Base-by-base conservation (phyloP, 129 eudicot species). In the Helichrysum umbraculigerum region DNA sequence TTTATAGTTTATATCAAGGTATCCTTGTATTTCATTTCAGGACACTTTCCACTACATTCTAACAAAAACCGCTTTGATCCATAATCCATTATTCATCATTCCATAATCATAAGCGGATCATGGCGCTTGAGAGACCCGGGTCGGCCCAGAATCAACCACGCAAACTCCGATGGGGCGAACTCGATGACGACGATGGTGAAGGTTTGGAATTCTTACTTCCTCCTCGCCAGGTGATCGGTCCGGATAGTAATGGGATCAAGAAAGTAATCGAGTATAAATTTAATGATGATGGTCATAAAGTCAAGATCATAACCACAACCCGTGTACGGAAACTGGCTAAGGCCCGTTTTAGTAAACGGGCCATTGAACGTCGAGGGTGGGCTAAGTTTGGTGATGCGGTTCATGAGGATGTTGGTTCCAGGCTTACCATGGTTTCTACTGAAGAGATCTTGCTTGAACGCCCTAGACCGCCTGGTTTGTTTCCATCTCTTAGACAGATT, bases 361-460 rank as follows among this genome's bases (percentile, higher is more conserved):
- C 97, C 22, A 67, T 92, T 34, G 96, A 92, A 82, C 82, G 97
- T 17, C 72, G 97, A 2, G 81, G 87, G 3, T 92, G 97, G 97
- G 81, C 89, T 11, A 92, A 92, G 69, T 92, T 92, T 66, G 97
- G 97, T 35, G 96, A 89, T 74, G 96, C 97, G n/a, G 91, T 87
- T 25, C 86, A 80, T 34, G 96, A 89, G 69, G 97, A 92, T 28
- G 91, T 82, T 16, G 96, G 96, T 11, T 58, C 73, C 34, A 74
- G 89, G 7, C 89, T 87, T 41, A 92, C 97, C 25, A 89, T 89
- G 92, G 92, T 89, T 11, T 87, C 96, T 8, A 92, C 96, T 0
- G 97, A 92, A 64, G 96, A 92, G 88, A 87, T 92, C 71, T 33
- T 85, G 56, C 89, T 92, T 33, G 97, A 89, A 29, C 89, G 96